Evolutionary conservation across 345 rosid species (phyloP), one percentile per base, ranked within the genome.

Genomic region (Boechera divaricarpa): DNA sequence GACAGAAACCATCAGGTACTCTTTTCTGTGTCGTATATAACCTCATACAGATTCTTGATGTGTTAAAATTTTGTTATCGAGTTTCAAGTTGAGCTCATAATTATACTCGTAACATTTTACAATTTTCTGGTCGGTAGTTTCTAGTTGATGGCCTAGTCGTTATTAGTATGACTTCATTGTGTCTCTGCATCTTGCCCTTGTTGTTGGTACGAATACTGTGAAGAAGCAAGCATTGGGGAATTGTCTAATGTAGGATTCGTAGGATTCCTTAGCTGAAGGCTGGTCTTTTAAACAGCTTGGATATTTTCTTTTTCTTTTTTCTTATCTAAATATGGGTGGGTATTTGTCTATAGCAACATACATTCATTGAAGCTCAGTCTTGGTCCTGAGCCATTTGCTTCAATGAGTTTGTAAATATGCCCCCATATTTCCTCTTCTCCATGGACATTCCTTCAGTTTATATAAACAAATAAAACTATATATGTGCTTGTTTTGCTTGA

Each of bases 1-100:
- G 96, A 92, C 82, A 86, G 87, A 81, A 87, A 85, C 44, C 88
- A 86, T 80, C 94, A 93, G 96, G 99, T 88, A 85, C 52, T 53
- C 53, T 53, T 79, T 79, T 42, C 47, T 73, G 49, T 61, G 59
- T 32, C 7, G 12, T 67, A 41, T 42, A 41, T 42, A 48, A 51
- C 67, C 56, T 48, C 62, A 74, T 24, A 64, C 33, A 36, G 13
- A 36, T 49, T 44, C 41, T 39, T 49, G 29, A 56, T 78, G 81
- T 65, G 38, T 58, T 47, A 24, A 9, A 38, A 7, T 48, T 58
- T 66, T 51, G 41, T 39, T 71, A 56, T 57, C 28, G 38, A 70
- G 56, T 29, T 56, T 63, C 48, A 31, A 31, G 63, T 69, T 58
- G 28, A 59, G 55, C 33, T 45, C 51, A 45, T 63, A 55, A 47